phyloP scores from a whole-genome alignment of 2,329 filamentous ascomycete genomes.

The Penicillium rolfsii region DNA sequence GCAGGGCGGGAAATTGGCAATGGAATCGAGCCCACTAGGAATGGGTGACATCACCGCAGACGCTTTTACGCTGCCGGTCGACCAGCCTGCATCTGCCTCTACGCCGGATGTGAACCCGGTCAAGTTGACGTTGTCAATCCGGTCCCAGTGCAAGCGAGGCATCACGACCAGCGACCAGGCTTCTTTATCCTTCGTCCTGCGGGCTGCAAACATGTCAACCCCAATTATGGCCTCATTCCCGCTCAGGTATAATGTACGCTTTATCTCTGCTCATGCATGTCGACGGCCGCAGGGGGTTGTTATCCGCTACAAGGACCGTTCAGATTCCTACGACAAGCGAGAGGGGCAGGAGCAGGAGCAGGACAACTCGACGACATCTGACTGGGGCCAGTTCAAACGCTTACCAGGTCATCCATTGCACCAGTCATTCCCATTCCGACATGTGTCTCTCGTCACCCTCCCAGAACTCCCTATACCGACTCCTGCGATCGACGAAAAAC shows the following conservation, averaged over 20 bases:
- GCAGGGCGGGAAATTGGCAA: slow-evolving; percentile 43
- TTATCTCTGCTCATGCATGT: slow-evolving; percentile 60
- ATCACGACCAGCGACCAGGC: slow-evolving; percentile 31
- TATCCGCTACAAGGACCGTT: slow-evolving; percentile 12
- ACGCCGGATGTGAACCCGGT: slow-evolving; percentile 27
- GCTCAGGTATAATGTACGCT: slow-evolving; percentile 56
- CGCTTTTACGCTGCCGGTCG: slow-evolving; percentile 45
- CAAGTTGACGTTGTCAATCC: slow-evolving; percentile 32
- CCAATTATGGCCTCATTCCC: slow-evolving; percentile 40
- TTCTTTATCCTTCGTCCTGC: slow-evolving; percentile 33
- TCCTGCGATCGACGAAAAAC: slow-evolving; percentile 10
- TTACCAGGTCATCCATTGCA: slow-evolving; percentile 47
- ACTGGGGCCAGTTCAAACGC: slow-evolving; percentile 27
- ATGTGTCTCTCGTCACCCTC: slow-evolving; percentile 35
- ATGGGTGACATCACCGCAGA: slow-evolving; percentile 42
- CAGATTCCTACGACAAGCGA: not conserved
- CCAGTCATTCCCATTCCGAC: slow-evolving; percentile 38
- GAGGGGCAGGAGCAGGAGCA: not conserved
- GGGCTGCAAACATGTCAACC: slow-evolving; percentile 4
- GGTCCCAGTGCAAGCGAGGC: slow-evolving; percentile 16
- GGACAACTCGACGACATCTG: slow-evolving; percentile 8
- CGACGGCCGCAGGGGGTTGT: slow-evolving; percentile 47
- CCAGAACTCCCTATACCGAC: slow-evolving; percentile 24
- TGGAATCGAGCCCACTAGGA: slow-evolving; percentile 48
- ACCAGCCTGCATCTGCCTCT: slow-evolving; percentile 26